phyloP scores from a whole-genome alignment of 2,329 filamentous ascomycete species.

The Trichoderma cornu-damae region DNA sequence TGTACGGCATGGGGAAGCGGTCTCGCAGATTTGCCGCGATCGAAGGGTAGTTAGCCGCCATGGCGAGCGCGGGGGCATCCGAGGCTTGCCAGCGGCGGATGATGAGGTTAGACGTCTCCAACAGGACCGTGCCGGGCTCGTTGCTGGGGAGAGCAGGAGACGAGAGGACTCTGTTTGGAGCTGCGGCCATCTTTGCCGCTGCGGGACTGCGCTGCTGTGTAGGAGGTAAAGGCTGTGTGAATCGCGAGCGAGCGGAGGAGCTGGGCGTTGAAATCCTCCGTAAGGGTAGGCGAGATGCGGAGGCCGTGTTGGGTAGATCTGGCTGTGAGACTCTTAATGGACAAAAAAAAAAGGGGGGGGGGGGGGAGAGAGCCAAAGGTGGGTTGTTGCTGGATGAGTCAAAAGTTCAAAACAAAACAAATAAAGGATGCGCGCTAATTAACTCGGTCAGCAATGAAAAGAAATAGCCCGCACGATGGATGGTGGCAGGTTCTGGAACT shows the following conservation, averaged over 20 bases:
- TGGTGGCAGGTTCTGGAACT: too few species aligned
- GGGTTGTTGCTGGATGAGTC: slow-evolving; percentile 1
- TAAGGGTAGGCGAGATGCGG: not conserved
- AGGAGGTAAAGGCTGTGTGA: not conserved
- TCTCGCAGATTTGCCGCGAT: slow-evolving; percentile 39
- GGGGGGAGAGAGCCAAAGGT: not conserved
- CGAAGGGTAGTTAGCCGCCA: slow-evolving; percentile 35
- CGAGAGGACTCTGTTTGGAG: slow-evolving; percentile 19
- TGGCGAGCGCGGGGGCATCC: slow-evolving; percentile 36
- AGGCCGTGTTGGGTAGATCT: not conserved
- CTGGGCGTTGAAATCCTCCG: not conserved
- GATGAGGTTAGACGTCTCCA: slow-evolving; percentile 32
- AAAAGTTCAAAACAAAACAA: too few species aligned
- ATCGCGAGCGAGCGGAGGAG: not conserved
- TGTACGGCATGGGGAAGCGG: slow-evolving; percentile 44
- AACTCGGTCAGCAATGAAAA: not conserved
- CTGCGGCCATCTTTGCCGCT: not conserved
- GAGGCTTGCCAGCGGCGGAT: slow-evolving; percentile 38
- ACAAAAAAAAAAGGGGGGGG: too few species aligned
- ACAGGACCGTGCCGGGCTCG: slow-evolving; percentile 28
- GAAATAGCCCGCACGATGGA: too few species aligned
- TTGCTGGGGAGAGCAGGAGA: slow-evolving; percentile 26
- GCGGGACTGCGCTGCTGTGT: not conserved
- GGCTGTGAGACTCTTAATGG: not conserved
- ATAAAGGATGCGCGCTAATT: slow-evolving; percentile 9